These are phyloP conservation scores for Telopea speciosissima DNA, from an alignment of 177 flowering plant species.

Conservation along the genomic window DNA sequence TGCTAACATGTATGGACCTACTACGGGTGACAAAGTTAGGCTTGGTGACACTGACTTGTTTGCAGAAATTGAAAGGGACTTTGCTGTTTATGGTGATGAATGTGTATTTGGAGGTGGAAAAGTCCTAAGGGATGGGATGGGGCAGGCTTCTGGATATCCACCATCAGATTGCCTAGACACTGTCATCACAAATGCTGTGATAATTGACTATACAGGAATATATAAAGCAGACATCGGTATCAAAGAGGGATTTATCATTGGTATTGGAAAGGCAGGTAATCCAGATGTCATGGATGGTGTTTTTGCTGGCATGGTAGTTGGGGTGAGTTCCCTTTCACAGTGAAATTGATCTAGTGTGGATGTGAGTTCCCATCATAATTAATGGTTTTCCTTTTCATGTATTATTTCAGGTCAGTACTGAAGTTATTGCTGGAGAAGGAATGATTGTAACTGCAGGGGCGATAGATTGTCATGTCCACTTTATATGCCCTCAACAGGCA, in stretches of 20 bases:
- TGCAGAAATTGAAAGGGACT: constrained; percentile 85
- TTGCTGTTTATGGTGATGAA: constrained; percentile 88
- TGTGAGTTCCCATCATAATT: background rate
- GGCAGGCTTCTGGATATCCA: constrained; percentile 66
- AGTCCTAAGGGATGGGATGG: constrained; percentile 96
- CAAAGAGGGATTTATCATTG: constrained; percentile 53
- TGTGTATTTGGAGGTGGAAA: constrained; percentile 98
- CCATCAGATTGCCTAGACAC: constrained; percentile 58
- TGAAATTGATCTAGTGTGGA: background rate
- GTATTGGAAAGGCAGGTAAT: constrained; percentile 87
- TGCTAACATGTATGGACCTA: constrained; percentile 91
- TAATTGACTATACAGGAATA: constrained; percentile 83
- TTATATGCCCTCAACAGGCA: constrained; percentile 89
- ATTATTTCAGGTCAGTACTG: constrained; percentile 65
- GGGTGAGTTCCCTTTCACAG: constrained; percentile 44
- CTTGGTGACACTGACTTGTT: constrained; percentile 84
- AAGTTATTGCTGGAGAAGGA: constrained; percentile 93
- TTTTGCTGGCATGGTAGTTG: constrained; percentile 51
- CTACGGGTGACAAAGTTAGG: constrained; percentile 81
- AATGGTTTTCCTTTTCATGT: background rate
- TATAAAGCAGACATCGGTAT: constrained; percentile 96
- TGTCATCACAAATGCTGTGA: constrained; percentile 87
- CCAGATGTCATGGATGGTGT: constrained; percentile 83
- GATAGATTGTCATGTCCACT: constrained; percentile 96
- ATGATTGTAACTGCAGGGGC: constrained; percentile 93